Base-by-base conservation (phyloP, 768 basidiomycete genomes). In the Lactarius vividus region DNA sequence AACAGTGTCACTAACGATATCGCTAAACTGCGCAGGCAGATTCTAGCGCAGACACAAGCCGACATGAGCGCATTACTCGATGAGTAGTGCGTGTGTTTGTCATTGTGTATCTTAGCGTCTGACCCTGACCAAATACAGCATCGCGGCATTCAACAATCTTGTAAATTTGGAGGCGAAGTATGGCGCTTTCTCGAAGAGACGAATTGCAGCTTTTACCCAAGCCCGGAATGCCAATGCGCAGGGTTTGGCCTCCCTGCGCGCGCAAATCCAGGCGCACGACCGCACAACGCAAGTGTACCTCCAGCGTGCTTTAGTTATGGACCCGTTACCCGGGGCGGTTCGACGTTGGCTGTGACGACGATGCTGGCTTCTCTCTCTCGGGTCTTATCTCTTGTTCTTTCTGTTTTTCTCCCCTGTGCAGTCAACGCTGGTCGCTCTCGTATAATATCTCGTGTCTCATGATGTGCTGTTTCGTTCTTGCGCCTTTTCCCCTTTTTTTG, bases 51-150 rank as follows among this genome's bases (percentile, higher is more conserved):
- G 44, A 60, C 64, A 2, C 52, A 58, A 49, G 42, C 49, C 8
- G 70, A 70, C 28, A 31, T 69, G 64, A 59, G 15, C 10, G 56
- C 35, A 10, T 16, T 70, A n/a, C 60, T 65, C 11, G 64, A 65
- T 33, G 59, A 70, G 23, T 65, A 70, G 70, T 70, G 23, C 49
- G 66, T 64, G 23, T 18, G 20, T 20, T 31, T 20, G 29, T 15
- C 3, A 44, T 13, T 8, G 8, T 5, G 35, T 23, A n/a, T n/a
- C 11, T 37, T 35, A 26, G 11, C 29, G 31, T 55, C 61, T 68
- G 66, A 68, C 31, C 46, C 57, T 68, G 67, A 68, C 31, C 23
- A 10, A 31, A 58, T 52, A 23, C 42, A 66, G 67, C 29, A 39
- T 62, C 57, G 23, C 39, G 42, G 58, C 61, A 46, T 68, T 60